These are phyloP conservation scores for Glycine latifolia DNA, from an alignment of 306 rosid genomes.

Conservation along the genomic window DNA sequence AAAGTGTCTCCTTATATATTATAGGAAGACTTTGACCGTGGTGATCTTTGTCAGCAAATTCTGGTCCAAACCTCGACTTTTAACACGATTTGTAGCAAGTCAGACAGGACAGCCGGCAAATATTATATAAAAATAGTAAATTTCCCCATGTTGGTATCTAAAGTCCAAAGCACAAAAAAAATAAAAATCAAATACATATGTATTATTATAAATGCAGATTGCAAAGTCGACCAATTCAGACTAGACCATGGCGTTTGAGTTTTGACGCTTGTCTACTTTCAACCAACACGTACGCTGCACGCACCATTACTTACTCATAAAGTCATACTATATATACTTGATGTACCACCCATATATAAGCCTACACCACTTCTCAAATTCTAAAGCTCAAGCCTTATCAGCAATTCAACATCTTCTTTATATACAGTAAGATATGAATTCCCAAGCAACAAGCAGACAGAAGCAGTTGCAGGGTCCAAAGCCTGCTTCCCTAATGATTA, in stretches of 20 bases:
- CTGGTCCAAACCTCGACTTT: not conserved
- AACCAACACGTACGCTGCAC: not conserved
- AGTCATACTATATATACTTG: too few species aligned
- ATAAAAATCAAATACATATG: too few species aligned
- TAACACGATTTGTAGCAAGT: not conserved
- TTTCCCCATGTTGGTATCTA: not conserved
- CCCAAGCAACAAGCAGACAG: not conserved
- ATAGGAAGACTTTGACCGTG: slow-evolving; percentile 12
- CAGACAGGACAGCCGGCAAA: slow-evolving; percentile 2
- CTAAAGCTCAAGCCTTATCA: not conserved
- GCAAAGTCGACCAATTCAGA: slow-evolving; percentile 10
- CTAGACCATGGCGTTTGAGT: too few species aligned
- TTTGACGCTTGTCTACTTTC: not conserved
- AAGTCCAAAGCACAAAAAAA: not conserved
- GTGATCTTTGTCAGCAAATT: not conserved
- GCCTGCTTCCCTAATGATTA: slow-evolving; percentile 45
- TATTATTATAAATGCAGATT: not conserved
- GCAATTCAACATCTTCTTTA: not conserved
- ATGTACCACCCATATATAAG: too few species aligned
- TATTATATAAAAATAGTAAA: not conserved
- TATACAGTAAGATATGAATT: not conserved
- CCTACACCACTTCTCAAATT: not conserved
- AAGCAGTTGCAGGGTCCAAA: slow-evolving; percentile 53
- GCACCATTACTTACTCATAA: not conserved
- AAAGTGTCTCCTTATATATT: too few species aligned